Conservation (phyloP, 805 yeast species). For the Saccharomyces paradoxus region DNA sequence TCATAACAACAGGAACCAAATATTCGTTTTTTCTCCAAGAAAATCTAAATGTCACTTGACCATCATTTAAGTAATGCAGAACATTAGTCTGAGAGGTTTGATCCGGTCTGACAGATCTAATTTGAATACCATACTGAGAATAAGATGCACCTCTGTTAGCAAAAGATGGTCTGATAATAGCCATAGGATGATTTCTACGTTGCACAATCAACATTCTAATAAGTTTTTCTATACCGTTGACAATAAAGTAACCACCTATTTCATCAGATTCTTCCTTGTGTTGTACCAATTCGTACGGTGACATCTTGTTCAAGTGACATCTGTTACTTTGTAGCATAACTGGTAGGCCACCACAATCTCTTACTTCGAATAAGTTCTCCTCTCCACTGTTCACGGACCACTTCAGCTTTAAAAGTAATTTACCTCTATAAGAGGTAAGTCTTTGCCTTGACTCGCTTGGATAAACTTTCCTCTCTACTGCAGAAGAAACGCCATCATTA, state of each 20-base stretch:
- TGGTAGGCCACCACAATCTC: slow-evolving; percentile 90
- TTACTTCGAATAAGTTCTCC: slow-evolving; percentile 58
- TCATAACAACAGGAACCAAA: slow-evolving; percentile 86
- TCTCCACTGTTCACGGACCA: slow-evolving; percentile 89
- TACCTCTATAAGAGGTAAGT: slow-evolving; percentile 71
- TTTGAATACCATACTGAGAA: slow-evolving; percentile 85
- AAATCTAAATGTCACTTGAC: slow-evolving; percentile 92
- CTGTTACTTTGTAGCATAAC: slow-evolving; percentile 85
- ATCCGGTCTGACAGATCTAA: slow-evolving; percentile 90
- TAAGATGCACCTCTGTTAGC: slow-evolving; percentile 89
- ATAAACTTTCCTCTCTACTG: slow-evolving; percentile 66
- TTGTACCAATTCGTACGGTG: slow-evolving; percentile 74
- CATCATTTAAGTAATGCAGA: slow-evolving; percentile 90
- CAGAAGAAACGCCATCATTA: slow-evolving; percentile 47
- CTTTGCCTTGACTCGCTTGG: slow-evolving; percentile 92
- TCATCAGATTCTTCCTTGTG: slow-evolving; percentile 89
- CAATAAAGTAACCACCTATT: slow-evolving; percentile 91
- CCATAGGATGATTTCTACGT: slow-evolving; percentile 97
- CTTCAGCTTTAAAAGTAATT: slow-evolving; percentile 65
- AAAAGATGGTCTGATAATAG: slow-evolving; percentile 89
- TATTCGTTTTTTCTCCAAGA: slow-evolving; percentile 97
- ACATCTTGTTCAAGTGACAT: slow-evolving; percentile 78
- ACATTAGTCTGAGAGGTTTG: slow-evolving; percentile 97
- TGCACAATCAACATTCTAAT: slow-evolving; percentile 97
- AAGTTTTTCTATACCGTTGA: slow-evolving; percentile 93